Evolutionary conservation across 2,329 filamentous ascomycete species (phyloP).

Genomic region (Biscogniauxia marginata): DNA sequence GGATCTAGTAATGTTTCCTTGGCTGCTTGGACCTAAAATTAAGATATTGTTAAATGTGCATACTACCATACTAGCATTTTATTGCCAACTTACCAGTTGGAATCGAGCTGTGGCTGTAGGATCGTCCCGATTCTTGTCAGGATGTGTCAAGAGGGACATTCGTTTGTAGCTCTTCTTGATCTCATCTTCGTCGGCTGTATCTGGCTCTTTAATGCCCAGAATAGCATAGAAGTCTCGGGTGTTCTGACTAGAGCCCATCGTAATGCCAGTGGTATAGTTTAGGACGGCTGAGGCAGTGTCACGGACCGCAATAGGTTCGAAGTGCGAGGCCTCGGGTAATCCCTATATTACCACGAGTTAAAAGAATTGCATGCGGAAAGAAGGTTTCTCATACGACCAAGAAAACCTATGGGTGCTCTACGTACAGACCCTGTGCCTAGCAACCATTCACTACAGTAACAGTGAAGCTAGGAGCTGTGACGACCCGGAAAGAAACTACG

Average conservation of each 20-base stretch:
- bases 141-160: background rate
- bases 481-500: too few relatives aligned
- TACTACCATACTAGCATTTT: background rate
- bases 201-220: background rate
- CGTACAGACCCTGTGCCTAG: too few relatives aligned
- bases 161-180: background rate
- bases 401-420: too few relatives aligned
- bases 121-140: background rate
- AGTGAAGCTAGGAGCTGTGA: too few relatives aligned
- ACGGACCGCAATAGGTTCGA: too few relatives aligned
- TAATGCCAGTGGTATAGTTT: too few relatives aligned
- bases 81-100: background rate
- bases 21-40: background rate
- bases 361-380: too few relatives aligned
- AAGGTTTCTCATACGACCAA: too few relatives aligned
- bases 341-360: too few relatives aligned
- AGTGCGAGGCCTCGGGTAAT: too few relatives aligned
- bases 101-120: background rate
- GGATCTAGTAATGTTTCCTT: background rate
- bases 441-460: too few relatives aligned
- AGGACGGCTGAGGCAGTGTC: too few relatives aligned
- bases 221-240: background rate
- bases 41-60: background rate
- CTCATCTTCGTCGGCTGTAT: background rate
- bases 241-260: background rate